Evolutionary conservation across 768 basidiomycete genomes (phyloP), one percentile per base, ranked within the genome.

Genomic region (Leucogyrophana mollusca): DNA sequence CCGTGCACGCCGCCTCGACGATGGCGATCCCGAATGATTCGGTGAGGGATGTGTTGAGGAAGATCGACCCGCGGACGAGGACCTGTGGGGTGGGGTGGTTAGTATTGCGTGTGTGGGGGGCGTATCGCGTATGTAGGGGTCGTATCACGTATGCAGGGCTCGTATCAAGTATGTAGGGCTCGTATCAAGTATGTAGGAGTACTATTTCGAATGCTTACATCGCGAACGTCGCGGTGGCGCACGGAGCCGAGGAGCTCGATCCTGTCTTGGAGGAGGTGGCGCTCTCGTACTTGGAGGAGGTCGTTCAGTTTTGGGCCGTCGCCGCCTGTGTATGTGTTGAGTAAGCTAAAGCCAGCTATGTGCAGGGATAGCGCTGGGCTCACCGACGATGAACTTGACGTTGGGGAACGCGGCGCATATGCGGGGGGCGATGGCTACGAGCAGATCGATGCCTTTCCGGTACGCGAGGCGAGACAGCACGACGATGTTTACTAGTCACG

Each of bases 1-100:
- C 95, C 0, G 92, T 83, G 53, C 90, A 94, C 0, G 96, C 96
- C 0, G 95, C 96, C 70, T 99, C 96, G 34, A 99, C 78, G 53
- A 95, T 94, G n/a, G 89, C 90, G 53, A 95, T 98, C 0, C 96
- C 95, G 55, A 98, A 99, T 0, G 96, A 81, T 62, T 98, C 96
- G 1, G 95, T 98, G 20, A 98, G 76, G 0, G 93, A 94, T 0
- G 96, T 94, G 59, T 94, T 96, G 73, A 99, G 74, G 68, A 87
- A 99, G 50, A 99, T 94, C 10, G 90, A 77, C 1, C 94, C 96
- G 34, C 82, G 83, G 6, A 74, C 73, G 9, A 99, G 77, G n/a
- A 96, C 84, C 91, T 94, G 53, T 11, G 22, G 0, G 21, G 25
- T 16, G 34, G 39, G 20, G 32, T 32, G 32, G 21, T 14, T 35